A percentile compares a stretch with the other conserved stretches of the same genome.
These are phyloP conservation scores for Rhizophagus prolifer DNA, from an alignment of 192 early-diverging fungal species.

Conservation along the genomic window DNA sequence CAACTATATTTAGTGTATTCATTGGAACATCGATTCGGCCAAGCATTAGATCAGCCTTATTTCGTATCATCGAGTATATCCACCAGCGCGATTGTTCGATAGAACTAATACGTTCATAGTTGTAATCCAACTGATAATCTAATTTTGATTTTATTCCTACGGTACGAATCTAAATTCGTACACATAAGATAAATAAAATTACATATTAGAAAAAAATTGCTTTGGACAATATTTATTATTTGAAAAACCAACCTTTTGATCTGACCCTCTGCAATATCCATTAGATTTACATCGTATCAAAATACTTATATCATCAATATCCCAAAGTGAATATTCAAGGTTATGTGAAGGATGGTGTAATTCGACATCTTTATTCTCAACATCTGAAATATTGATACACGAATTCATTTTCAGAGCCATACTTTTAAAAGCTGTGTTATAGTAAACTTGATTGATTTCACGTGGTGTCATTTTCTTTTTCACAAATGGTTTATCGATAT, in stretches of 20 bases:
- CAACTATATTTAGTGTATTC: conserved; percentile 27
- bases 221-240: background rate
- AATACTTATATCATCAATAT: conserved; percentile 34
- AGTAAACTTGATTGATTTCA: conserved; percentile 30
- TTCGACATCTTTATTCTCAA: background rate
- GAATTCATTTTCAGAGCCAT: background rate
- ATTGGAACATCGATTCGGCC: conserved; percentile 36
- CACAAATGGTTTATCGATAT: conserved; percentile 33
- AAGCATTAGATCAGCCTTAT: conserved; percentile 35
- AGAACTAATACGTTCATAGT: conserved; percentile 32
- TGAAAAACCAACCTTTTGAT: background rate
- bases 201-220: background rate
- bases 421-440: conserved; percentile 31
- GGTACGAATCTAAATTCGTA: conserved; percentile 19
- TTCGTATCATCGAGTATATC: conserved; percentile 36
- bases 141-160: conserved; percentile 37
- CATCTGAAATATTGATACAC: background rate
- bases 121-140: conserved; percentile 36
- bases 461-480: conserved; percentile 20
- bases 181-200: background rate
- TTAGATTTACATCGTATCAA: conserved; percentile 32
- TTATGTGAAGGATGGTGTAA: background rate
- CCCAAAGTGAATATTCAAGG: conserved; percentile 31
- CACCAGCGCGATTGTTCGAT: conserved; percentile 34
- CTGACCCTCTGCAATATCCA: conserved; percentile 12